phyloP scores from a whole-genome alignment of 2,329 filamentous ascomycete species.

The Ophiostoma pallidulum region DNA sequence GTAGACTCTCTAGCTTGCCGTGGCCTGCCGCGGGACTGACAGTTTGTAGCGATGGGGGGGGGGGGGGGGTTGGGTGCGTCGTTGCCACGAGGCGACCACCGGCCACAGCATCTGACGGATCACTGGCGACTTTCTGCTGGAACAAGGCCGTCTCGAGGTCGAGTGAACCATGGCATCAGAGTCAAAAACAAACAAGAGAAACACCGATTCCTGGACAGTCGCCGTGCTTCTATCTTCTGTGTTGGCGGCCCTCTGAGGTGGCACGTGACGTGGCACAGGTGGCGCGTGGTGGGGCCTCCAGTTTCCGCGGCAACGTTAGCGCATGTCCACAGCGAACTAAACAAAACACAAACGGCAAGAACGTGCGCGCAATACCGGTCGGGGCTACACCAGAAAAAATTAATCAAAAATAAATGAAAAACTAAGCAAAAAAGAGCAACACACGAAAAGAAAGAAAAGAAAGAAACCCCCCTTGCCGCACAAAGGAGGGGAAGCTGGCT shows the following conservation, averaged over 20 bases:
- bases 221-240: no score
- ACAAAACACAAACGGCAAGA: background rate
- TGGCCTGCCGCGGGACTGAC: no score
- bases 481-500: background rate
- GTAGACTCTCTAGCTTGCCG: no score
- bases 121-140: no score
- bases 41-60: no score
- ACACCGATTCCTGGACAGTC: no score
- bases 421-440: conserved; percentile 2
- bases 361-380: background rate
- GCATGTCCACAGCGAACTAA: background rate
- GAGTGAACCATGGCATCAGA: no score
- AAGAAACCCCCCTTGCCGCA: background rate
- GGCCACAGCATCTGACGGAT: no score
- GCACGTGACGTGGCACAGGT: conserved; percentile 9
- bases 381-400: background rate
- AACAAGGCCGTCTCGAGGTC: no score
- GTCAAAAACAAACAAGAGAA: background rate
- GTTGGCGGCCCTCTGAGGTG: background rate
- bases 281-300: background rate
- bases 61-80: no score
- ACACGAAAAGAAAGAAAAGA: background rate
- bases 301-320: conserved; percentile 13
- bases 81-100: no score
- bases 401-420: background rate